Evolutionary conservation across 495 filamentous ascomycete genomes (phyloP).

Genomic region (Aspergillus cavernicola): DNA sequence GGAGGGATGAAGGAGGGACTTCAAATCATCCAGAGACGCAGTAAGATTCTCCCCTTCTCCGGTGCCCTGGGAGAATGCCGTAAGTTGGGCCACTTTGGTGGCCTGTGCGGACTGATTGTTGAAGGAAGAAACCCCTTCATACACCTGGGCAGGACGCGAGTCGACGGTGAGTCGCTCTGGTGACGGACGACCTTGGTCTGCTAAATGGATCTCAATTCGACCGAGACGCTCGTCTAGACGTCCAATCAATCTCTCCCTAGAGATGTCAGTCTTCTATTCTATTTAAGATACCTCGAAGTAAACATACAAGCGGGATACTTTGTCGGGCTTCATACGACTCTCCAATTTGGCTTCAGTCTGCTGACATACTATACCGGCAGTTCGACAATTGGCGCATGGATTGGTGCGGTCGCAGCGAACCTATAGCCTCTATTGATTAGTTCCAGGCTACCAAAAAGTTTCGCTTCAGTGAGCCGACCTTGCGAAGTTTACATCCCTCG

Average conservation of each 20-base stretch:
- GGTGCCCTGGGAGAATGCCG: background rate
- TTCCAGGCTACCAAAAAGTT: background rate
- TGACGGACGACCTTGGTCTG: background rate
- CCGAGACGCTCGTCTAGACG: background rate
- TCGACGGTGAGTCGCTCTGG: background rate
- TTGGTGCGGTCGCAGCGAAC: conserved; percentile 7
- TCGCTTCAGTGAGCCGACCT: background rate
- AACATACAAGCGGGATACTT: background rate
- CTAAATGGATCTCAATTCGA: background rate
- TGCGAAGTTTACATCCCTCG: conserved; percentile 8
- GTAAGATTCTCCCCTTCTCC: background rate
- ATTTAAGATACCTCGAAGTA: background rate
- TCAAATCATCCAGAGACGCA: conserved; percentile 1
- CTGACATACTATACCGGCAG: background rate
- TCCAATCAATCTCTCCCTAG: background rate
- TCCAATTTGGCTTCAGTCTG: conserved; percentile 3
- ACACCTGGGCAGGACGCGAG: background rate
- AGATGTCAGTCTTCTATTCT: background rate
- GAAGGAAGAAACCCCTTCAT: conserved; percentile 9
- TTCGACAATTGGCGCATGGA: conserved; percentile 1
- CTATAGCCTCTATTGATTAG: background rate
- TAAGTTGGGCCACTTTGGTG: background rate
- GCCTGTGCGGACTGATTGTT: conserved; percentile 4
- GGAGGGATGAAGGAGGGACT: background rate
- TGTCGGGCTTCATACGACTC: background rate